Conservation (phyloP, 2,329 filamentous ascomycete genomes). For the Plenodomus lindquistii region DNA sequence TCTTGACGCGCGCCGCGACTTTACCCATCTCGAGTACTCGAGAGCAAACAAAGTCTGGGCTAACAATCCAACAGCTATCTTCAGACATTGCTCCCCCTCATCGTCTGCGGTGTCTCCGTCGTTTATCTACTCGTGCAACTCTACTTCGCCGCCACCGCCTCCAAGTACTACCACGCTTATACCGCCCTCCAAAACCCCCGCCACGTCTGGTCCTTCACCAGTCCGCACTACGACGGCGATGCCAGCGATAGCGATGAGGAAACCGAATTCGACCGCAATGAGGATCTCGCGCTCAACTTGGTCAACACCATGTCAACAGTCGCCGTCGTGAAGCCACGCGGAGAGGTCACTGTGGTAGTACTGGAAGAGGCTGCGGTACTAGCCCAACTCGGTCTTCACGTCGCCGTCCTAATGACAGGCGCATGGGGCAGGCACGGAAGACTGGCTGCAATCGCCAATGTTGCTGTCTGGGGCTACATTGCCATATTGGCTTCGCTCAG, state of each 20-base stretch:
- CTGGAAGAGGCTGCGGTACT: constrained; percentile 76
- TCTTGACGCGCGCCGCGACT: background rate
- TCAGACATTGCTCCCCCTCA: constrained; percentile 76
- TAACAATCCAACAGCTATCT: constrained; percentile 64
- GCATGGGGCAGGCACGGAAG: constrained; percentile 63
- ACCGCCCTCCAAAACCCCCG: constrained; percentile 55
- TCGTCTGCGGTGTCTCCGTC: constrained; percentile 71
- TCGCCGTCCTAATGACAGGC: constrained; percentile 64
- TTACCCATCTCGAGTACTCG: constrained; percentile 1
- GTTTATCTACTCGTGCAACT: constrained; percentile 65
- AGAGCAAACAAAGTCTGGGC: background rate
- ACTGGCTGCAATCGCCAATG: constrained; percentile 65
- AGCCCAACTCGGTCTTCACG: constrained; percentile 71
- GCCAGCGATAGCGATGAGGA: constrained; percentile 53
- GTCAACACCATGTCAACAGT: constrained; percentile 61
- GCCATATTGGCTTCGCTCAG: constrained; percentile 73
- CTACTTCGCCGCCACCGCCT: constrained; percentile 55
- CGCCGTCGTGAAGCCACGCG: constrained; percentile 75
- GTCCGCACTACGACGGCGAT: constrained; percentile 40
- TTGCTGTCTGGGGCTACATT: constrained; percentile 81
- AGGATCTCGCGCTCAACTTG: constrained; percentile 58
- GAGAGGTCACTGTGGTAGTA: constrained; percentile 69
- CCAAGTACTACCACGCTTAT: constrained; percentile 61
- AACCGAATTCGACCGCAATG: constrained; percentile 64
- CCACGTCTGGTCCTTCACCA: constrained; percentile 44